phyloP scores from a whole-genome alignment of 192 early-diverging fungal genomes.

The Spizellomyces sp. region DNA sequence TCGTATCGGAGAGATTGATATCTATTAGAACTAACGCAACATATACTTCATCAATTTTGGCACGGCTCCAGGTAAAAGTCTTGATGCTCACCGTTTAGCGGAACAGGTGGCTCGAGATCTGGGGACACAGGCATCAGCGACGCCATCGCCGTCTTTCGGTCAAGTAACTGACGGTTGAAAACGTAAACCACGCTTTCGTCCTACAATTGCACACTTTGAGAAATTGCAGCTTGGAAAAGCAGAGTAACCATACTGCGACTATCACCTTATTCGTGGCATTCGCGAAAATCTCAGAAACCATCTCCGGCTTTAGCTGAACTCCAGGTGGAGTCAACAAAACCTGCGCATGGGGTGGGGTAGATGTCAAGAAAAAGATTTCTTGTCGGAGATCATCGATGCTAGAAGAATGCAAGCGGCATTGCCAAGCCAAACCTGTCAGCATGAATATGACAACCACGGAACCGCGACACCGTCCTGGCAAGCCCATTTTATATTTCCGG shows the following conservation, averaged over 20 bases:
- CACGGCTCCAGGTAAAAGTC: too few relatives aligned
- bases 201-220: background rate
- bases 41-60: too few relatives aligned
- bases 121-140: slow-evolving; percentile 1
- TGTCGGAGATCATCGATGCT: slow-evolving; percentile 21
- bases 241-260: background rate
- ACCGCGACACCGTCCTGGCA: too few relatives aligned
- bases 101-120: slow-evolving; percentile 36
- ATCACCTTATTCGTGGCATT: background rate
- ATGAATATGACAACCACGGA: too few relatives aligned
- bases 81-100: slow-evolving; percentile 5
- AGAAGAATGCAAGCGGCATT: background rate
- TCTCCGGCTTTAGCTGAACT: slow-evolving; percentile 19
- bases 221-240: background rate
- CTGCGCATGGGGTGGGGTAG: slow-evolving; percentile 25
- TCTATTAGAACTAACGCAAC: too few relatives aligned
- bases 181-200: slow-evolving; percentile 24
- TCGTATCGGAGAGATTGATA: background rate
- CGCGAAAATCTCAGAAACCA: background rate
- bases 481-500: too few relatives aligned
- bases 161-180: slow-evolving; percentile 26
- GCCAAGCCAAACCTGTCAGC: too few relatives aligned
- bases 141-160: background rate
- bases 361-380: slow-evolving; percentile 26
- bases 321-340: slow-evolving; percentile 27